Evolutionary conservation across 2,329 filamentous ascomycete species (phyloP).

Genomic region (Aspergillus puulaauensis): DNA sequence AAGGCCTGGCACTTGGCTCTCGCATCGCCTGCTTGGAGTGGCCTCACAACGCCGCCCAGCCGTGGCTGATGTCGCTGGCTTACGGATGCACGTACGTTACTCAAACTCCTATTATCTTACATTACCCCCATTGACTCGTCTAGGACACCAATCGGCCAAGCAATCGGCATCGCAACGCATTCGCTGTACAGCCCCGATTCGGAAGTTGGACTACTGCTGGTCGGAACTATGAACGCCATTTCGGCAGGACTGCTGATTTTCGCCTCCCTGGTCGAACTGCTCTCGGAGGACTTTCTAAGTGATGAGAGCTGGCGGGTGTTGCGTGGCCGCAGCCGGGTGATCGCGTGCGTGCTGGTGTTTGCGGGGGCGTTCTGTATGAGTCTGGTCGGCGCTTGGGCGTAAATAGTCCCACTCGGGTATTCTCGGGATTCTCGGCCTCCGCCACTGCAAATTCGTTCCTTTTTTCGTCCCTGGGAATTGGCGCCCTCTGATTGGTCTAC

Average conservation of each 20-base stretch:
- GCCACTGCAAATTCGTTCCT: neutral
- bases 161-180: slow-evolving; percentile 73
- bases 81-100: slow-evolving; percentile 59
- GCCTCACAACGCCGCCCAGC: slow-evolving; percentile 32
- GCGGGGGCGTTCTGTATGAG: slow-evolving; percentile 69
- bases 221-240: slow-evolving; percentile 80
- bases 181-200: slow-evolving; percentile 72
- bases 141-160: slow-evolving; percentile 75
- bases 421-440: neutral
- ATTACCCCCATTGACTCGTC: neutral
- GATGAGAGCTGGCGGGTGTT: slow-evolving; percentile 71
- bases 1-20: slow-evolving; percentile 35
- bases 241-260: slow-evolving; percentile 75
- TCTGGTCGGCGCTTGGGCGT: slow-evolving; percentile 71
- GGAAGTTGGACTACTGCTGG: slow-evolving; percentile 70
- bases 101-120: neutral
- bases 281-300: slow-evolving; percentile 75
- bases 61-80: slow-evolving; percentile 73
- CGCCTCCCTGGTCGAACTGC: slow-evolving; percentile 72
- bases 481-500: slow-evolving; percentile 18
- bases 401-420: slow-evolving; percentile 7
- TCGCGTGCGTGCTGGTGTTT: slow-evolving; percentile 64
- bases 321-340: slow-evolving; percentile 59
- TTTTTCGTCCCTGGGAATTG: slow-evolving; percentile 2
- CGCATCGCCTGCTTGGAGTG: slow-evolving; percentile 33